These are phyloP conservation scores for Leptosphaerulina australis DNA, from an alignment of 2,329 filamentous ascomycete genomes.

Conservation along the genomic window DNA sequence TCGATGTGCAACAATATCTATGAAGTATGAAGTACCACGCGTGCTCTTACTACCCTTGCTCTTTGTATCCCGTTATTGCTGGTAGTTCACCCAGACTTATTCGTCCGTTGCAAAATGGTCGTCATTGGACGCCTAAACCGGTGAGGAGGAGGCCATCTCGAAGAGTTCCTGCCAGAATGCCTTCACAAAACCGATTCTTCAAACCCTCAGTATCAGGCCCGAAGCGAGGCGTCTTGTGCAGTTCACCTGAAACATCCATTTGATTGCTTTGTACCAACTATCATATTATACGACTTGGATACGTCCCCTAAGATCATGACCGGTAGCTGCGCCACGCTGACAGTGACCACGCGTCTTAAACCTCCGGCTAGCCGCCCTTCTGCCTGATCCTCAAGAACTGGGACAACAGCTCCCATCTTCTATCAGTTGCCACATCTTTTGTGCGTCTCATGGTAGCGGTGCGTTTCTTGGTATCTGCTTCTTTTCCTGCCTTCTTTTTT, in stretches of 20 bases:
- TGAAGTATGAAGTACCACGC: not conserved
- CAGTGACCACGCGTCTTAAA: slow-evolving; percentile 20
- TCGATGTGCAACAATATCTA: not conserved
- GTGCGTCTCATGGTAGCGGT: slow-evolving; percentile 19
- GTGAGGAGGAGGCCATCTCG: slow-evolving; percentile 14
- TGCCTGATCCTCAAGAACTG: slow-evolving; percentile 19
- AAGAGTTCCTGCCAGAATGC: slow-evolving; percentile 24
- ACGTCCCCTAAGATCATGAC: slow-evolving; percentile 24
- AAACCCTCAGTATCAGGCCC: not conserved
- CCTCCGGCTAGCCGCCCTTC: slow-evolving; percentile 14
- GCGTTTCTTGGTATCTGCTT: slow-evolving; percentile 13
- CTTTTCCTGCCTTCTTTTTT: slow-evolving; percentile 13
- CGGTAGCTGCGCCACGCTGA: slow-evolving; percentile 39
- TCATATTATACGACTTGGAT: not conserved
- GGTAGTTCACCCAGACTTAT: too few species aligned
- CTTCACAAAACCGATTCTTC: not conserved
- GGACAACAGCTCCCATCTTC: slow-evolving; percentile 8
- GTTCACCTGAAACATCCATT: not conserved
- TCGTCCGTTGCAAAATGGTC: not conserved
- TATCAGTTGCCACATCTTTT: slow-evolving; percentile 1
- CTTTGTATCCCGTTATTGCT: not conserved
- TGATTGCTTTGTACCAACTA: not conserved
- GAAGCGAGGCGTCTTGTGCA: not conserved
- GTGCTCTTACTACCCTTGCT: not conserved
- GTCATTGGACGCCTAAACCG: slow-evolving; percentile 11